A percentile compares a stretch with the other conserved stretches of the same genome.
Evolutionary conservation across 352 stramenopile genomes (phyloP).

Genomic region (Phytophthora fragariaefolia): DNA sequence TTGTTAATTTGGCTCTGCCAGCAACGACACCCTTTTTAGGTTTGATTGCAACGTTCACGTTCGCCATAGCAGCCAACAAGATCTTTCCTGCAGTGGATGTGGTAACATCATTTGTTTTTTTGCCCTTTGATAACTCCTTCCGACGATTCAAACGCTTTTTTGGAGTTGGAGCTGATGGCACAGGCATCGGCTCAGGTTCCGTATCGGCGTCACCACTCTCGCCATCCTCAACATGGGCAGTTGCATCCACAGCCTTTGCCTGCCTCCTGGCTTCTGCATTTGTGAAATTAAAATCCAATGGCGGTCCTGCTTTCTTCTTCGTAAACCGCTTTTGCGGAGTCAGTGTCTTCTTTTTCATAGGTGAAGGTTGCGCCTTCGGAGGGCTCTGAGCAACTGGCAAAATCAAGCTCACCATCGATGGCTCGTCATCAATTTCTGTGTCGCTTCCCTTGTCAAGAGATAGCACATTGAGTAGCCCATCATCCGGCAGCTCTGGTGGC

Average conservation of each 20-base stretch:
- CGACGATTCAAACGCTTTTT: constrained; percentile 51
- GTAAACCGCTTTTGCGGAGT: constrained; percentile 34
- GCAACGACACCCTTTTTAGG: constrained; percentile 3
- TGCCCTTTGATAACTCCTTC: constrained; percentile 35
- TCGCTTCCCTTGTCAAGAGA: constrained; percentile 65
- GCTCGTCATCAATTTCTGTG: constrained; percentile 54
- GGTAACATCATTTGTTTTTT: constrained; percentile 14
- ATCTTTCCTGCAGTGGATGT: constrained; percentile 5
- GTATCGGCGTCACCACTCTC: constrained; percentile 29
- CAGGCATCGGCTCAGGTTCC: constrained; percentile 31
- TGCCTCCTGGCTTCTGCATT: constrained; percentile 48
- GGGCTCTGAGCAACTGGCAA: constrained; percentile 43
- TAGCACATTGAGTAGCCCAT: constrained; percentile 65
- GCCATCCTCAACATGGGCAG: constrained; percentile 24
- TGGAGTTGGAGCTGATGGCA: constrained; percentile 11
- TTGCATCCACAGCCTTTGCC: constrained; percentile 32
- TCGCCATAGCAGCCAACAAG: constrained; percentile 28
- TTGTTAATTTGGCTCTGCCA: constrained; percentile 11
- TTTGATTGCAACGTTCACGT: constrained; percentile 20
- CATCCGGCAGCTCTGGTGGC: constrained; percentile 37
- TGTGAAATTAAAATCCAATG: constrained; percentile 63
- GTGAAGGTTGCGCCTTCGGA: constrained; percentile 28
- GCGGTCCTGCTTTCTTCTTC: constrained; percentile 27
- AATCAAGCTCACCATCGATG: constrained; percentile 62
- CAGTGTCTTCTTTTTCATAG: constrained; percentile 31